Evolutionary conservation across 1,284 basidiomycete genomes (phyloP).

Genomic region (Rhizoctonia solani): DNA sequence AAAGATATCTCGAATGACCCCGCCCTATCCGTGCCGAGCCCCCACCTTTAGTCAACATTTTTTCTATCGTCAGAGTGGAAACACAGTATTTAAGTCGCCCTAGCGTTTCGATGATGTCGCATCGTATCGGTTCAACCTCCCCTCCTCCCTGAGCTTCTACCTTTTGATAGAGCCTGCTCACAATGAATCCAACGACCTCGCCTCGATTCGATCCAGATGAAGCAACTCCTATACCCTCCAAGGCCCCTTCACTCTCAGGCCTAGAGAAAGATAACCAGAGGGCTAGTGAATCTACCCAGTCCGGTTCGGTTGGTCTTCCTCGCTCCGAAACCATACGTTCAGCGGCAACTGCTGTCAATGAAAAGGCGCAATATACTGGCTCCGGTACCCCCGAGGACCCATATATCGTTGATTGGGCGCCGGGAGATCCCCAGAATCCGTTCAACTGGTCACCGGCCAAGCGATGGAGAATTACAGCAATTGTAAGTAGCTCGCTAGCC

Average conservation of each 20-base stretch:
- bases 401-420: slow-evolving; percentile 61
- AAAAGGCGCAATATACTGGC: slow-evolving; percentile 9
- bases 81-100: slow-evolving; percentile 6
- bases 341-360: slow-evolving; percentile 12
- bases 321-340: neutral
- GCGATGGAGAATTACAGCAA: slow-evolving; percentile 60
- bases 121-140: neutral
- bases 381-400: slow-evolving; percentile 56
- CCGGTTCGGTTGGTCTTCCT: neutral
- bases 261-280: slow-evolving; percentile 7
- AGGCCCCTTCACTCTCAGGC: slow-evolving; percentile 24
- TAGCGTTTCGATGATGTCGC: too few relatives aligned
- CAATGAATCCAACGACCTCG: slow-evolving; percentile 15
- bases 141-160: neutral
- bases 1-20: neutral
- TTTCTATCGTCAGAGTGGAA: slow-evolving; percentile 3
- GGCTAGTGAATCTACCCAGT: neutral
- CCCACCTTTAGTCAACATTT: slow-evolving; percentile 28
- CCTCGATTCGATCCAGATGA: slow-evolving; percentile 28
- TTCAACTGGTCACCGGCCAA: slow-evolving; percentile 60
- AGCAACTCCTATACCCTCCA: slow-evolving; percentile 28
- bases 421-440: slow-evolving; percentile 61
- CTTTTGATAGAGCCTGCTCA: neutral
- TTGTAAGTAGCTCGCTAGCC: slow-evolving; percentile 47
- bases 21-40: slow-evolving; percentile 15